Base-by-base conservation (phyloP, 805 yeast species). In the Yarrowia porcina region DNA sequence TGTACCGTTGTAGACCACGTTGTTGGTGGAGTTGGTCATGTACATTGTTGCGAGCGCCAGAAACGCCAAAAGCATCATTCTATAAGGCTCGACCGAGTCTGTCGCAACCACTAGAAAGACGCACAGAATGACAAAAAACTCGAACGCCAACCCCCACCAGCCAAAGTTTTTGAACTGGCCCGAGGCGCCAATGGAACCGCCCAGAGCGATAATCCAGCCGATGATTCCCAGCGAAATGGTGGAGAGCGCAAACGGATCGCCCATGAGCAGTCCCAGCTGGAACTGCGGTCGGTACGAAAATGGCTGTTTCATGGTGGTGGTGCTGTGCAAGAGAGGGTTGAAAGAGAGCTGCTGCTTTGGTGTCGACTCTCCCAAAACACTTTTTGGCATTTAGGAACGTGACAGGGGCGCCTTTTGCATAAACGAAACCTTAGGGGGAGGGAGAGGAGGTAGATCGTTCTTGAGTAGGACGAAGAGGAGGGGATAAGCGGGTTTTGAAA, bases 91-190 rank as follows among this genome's bases (percentile, higher is more conserved):
- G 65, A 90, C 78, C 45, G 84, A 75, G 74, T 88, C 86, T 69
- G 75, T 76, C 72, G 84, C 71, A 73, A 80, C 74, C 82, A 90
- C 66, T 84, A 77, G 63, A 79, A 68, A 42, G 80, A 79, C 65
- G 82, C 79, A 72, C 5, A 83, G 68, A 20, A 88, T 79, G 42
- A 90, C 67, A 30, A 89, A 66, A 20, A 91, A 77, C 74, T 93
- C 86, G 71, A 84, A 94, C 1, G 88, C 92, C 6, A 94, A 74
- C 1, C 96, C 96, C 99, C 99, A 94, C 99, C 99, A 93, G 4
- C 94, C 83, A 74, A 93, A 88, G 67, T 84, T 83, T 1, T 97
- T 97, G 71, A 87, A 90, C 6, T 74, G 56, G 27, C 64, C 65
- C 17, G 78, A 79, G 7, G 84, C 72, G 1, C 88, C 85, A 18